Base-by-base conservation (phyloP, 306 rosid species). In the Canavalia gladiata region DNA sequence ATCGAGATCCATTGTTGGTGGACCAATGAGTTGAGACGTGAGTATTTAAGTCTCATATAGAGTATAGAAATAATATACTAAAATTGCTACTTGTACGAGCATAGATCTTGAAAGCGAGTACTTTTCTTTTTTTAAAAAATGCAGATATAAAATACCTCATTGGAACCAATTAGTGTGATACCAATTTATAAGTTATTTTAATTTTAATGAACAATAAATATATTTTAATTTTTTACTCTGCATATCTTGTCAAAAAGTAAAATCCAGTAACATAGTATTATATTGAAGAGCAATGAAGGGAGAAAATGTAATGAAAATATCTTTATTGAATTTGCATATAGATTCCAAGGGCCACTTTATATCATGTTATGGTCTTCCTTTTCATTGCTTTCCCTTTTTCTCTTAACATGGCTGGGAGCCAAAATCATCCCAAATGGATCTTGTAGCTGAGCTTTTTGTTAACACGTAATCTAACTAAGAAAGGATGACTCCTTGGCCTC, bases 401-500 rank as follows among this genome's bases (percentile, higher is more conserved):
- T 82, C 68, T 62, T 30, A 72, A 80, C 62, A 68, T 71, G 81
- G 84, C 72, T 75, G 87, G 94, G 90, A 84, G 80, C 91, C 90
- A 87, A 84, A 87, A 88, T 85, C 80, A 90, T 90, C 87, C 62
- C 57, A 80, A 83, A 72, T 57, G 72, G 98, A 92, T 92, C 41
- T 87, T 81, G 86, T 77, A 87, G 90, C 86, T 70, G 54, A 82
- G 87, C 92, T 90, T 91, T 92, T 90, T 52, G 85, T 86, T 0
- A 87, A 94, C 97, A 91, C 83, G 83, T 73, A 86, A 90, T 91
- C 92, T 86, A 76, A 63, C 52, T 25, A 63, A 54, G 68, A 82
- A 69, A 84, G 82, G 82, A 81, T 84, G 88, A 87, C 86, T 89
- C 87, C 82, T 86, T 78, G 86, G 88, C 90, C 97, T 90, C 82